phyloP scores from a whole-genome alignment of 2,329 filamentous ascomycete genomes.

The Ophiocordyceps unilateralis region DNA sequence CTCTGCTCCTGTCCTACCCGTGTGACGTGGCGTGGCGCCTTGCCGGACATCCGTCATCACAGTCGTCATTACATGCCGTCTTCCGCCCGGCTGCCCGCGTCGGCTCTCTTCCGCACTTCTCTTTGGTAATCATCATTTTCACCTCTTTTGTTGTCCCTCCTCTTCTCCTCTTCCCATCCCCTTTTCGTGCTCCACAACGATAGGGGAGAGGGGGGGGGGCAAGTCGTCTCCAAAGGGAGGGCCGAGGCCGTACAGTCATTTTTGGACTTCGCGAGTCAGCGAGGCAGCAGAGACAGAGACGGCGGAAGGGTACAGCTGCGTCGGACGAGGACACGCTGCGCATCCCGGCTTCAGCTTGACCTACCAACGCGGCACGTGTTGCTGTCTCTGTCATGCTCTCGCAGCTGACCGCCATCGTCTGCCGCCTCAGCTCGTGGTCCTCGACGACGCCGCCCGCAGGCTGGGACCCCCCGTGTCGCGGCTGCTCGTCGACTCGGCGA shows the following conservation, averaged over 20 bases:
- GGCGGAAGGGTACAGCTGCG: too few relatives aligned
- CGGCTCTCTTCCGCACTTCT: neutral
- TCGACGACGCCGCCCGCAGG: neutral
- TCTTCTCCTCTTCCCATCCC: neutral
- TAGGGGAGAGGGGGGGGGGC: too few relatives aligned
- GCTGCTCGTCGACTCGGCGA: constrained; percentile 16
- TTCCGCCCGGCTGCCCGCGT: neutral
- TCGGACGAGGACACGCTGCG: too few relatives aligned
- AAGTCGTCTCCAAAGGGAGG: too few relatives aligned
- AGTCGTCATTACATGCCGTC: neutral
- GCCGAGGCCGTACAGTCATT: too few relatives aligned
- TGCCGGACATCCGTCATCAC: neutral
- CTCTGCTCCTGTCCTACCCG: neutral
- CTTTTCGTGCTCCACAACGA: too few relatives aligned
- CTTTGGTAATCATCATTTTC: neutral
- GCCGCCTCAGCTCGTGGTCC: neutral
- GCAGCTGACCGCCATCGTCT: too few relatives aligned
- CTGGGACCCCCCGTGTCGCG: constrained; percentile 6
- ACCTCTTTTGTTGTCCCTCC: neutral
- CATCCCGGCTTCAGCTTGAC: too few relatives aligned
- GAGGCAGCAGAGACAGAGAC: too few relatives aligned
- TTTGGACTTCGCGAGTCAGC: too few relatives aligned
- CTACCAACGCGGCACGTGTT: too few relatives aligned
- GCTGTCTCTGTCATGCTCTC: too few relatives aligned
- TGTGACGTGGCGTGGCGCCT: neutral